Base-by-base conservation (phyloP, 495 filamentous ascomycete genomes). In the Penicillium alfredii region DNA sequence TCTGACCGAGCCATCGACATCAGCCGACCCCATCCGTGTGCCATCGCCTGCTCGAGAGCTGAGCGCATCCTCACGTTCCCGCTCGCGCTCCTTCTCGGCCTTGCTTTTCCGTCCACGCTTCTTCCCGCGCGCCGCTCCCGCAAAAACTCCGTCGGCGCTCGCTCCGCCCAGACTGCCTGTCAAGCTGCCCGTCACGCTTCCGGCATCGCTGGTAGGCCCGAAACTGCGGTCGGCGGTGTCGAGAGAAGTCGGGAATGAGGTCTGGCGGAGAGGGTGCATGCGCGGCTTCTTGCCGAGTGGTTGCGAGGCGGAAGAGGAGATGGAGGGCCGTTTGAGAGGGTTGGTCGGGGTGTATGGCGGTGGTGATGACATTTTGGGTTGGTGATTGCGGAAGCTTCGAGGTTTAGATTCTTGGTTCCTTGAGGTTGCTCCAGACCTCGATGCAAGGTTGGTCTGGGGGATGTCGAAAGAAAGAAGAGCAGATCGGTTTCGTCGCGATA, bases 191-290 rank as follows among this genome's bases (percentile, higher is more conserved):
- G 80, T 84, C 1, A 86, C 76, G 34, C 76, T 69, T n/a, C 78
- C 80, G 40, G 78, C 73, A 38, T 77, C 73, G 49, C 81, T 82
- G 10, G 77, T 74, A 4, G 77, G 72, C 14, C 75, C 81, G 3
- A 85, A 84, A 6, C 80, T 82, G 40, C 82, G 76, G 23, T 69
- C 67, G 49, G 58, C 57, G 4, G 47, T 54, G 30, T 69, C 59
- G 20, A 72, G 53, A 16, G 53, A 58, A 3, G 77, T 84, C 0
- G 87, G 83, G 59, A 93, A 94, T 0, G 88, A 90, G 31, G 88
- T 92, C 51, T 94, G 87, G 18, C 88, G 84, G 12, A 95, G 81
- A 7, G 84, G 85, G 56, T 93, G 86, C 61, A 67, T 67, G 45
- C 64, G 66, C 26, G 55, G 33, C 34, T 62, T 60, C 20, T 49